Percentiles rank a stretch among this genome's conserved stretches.
phyloP scores from a whole-genome alignment of 2,329 filamentous ascomycete genomes.

The Diplocarpon rosae region DNA sequence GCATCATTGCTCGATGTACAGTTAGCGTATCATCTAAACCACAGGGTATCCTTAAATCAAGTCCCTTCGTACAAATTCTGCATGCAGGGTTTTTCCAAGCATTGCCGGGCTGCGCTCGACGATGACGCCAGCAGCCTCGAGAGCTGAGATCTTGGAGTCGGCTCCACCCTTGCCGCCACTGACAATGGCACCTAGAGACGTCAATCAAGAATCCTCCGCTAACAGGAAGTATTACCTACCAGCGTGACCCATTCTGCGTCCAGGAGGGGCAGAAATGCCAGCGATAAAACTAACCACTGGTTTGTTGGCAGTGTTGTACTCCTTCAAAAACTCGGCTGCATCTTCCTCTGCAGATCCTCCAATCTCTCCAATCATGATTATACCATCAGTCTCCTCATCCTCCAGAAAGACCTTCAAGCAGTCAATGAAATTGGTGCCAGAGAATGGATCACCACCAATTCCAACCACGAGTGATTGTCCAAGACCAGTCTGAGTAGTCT shows the following conservation, averaged over 20 bases:
- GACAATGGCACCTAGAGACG: slow-evolving; percentile 62
- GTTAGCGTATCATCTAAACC: slow-evolving; percentile 20
- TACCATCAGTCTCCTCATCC: slow-evolving; percentile 93
- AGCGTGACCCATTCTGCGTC: slow-evolving; percentile 96
- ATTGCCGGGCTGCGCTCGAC: slow-evolving; percentile 90
- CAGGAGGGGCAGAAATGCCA: slow-evolving; percentile 92
- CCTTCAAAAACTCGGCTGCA: slow-evolving; percentile 88
- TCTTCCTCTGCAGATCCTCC: slow-evolving; percentile 97
- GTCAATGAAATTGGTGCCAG: slow-evolving; percentile 99
- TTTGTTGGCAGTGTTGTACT: slow-evolving; percentile 86
- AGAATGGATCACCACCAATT: slow-evolving; percentile 97
- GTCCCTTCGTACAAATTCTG: slow-evolving; percentile 93
- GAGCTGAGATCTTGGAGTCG: slow-evolving; percentile 93
- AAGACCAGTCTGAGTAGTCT: slow-evolving; percentile 93
- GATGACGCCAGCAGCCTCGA: slow-evolving; percentile 86
- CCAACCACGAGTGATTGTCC: slow-evolving; percentile 97
- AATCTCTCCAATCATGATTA: slow-evolving; percentile 99
- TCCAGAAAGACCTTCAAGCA: slow-evolving; percentile 94
- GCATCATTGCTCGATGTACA: slow-evolving; percentile 23
- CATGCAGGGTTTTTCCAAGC: slow-evolving; percentile 86
- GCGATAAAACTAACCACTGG: slow-evolving; percentile 97
- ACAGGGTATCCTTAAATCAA: slow-evolving; percentile 53
- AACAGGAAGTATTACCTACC: slow-evolving; percentile 36
- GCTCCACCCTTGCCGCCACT: slow-evolving; percentile 95
- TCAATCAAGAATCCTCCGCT: slow-evolving; percentile 11